Evolutionary conservation across 495 filamentous ascomycete species (phyloP), one percentile per base, ranked within the genome.

Genomic region (Penicillium canariense): DNA sequence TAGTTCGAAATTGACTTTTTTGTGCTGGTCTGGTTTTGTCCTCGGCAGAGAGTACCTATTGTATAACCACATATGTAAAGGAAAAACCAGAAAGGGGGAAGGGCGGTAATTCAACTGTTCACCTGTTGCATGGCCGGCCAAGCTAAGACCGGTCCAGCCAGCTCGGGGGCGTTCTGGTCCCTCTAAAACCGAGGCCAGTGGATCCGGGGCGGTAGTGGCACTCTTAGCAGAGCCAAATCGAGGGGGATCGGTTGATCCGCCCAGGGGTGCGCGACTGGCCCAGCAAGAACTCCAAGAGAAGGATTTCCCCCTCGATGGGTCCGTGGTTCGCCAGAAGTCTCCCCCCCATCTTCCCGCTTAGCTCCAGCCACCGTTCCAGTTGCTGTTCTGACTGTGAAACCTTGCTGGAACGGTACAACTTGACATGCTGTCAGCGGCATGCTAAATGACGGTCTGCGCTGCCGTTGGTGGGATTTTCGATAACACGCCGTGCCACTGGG

Each of bases 191-290:
- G 26, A 18, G 15, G n/a, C 31, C 36, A 60, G 61, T 56, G 61
- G 64, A 67, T 64, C 64, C 51, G 59, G 61, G 61, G 61, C 60
- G 64, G 63, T 59, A 67, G 63, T 65, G 64, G 61, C 61, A 59
- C 61, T 57, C 48, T 56, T 56, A 55, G 59, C 42, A 46, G 50
- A 48, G 46, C 54, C 54, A 61, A 61, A 62, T 58, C 58, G 54
- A 65, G 48, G 40, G 48, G 15, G 3, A 50, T 25, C 48, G 63
- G 63, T 58, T 70, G 70, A 73, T 73, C 65, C 59, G 65, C 65
- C 68, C 70, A 73, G 70, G 68, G 67, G 63, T 68, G 42, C 26
- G 6, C 6, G 5, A 3, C 5, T 1, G 12, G 2, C 12, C 2
- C 8, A 2, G 8, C 30, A 39, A 0, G 5, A 39, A 39, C 3